Evolutionary conservation across 257 asterid species (phyloP), one percentile per base, ranked within the genome.

Genomic region (Solanum virginianum): DNA sequence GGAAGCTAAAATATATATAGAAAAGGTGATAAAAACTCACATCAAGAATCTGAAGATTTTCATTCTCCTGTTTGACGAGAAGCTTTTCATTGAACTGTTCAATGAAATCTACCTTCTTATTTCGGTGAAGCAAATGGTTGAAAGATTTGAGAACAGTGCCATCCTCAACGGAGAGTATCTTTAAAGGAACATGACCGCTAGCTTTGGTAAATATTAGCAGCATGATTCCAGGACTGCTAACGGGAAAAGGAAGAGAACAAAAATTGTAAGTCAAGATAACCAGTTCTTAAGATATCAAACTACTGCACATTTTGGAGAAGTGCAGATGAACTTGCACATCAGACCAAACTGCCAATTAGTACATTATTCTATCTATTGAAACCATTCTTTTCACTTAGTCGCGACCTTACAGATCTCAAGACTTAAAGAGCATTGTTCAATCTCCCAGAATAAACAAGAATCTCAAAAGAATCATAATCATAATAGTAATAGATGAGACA

Each of bases 161-260:
- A 88, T 97, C 99, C 91, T 97, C 99, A 29, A 97, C 93, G 22
- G 98, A 95, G 86, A 97, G 92, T 84, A 97, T 94, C 92, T 95
- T 91, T 80, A 97, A 87, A 39, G 99, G 98, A 54, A 97, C 98
- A 82, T 92, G 91, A 74, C 96, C 92, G 65, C 89, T 89, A 54
- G 92, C 88, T 88, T 93, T 95, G 66, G 90, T 88, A 88, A 89
- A 94, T 85, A 97, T 94, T 90, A 97, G 87, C 80, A 97, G 85
- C 98, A 97, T 95, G 86, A 95, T 95, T 85, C 99, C 98, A 60
- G 98, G 99, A 87, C 99, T 72, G 80, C 80, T 94, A 92, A 90
- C 10, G 17, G 26, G 54, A 10, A 41, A 70, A 70, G 54, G 22
- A 41, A 70, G 80, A 70, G 16, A 69, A 41, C 80, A 41, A 10